Evolutionary conservation across 192 early-diverging fungal genomes (phyloP).

Genomic region (Coemansia interrupta): DNA sequence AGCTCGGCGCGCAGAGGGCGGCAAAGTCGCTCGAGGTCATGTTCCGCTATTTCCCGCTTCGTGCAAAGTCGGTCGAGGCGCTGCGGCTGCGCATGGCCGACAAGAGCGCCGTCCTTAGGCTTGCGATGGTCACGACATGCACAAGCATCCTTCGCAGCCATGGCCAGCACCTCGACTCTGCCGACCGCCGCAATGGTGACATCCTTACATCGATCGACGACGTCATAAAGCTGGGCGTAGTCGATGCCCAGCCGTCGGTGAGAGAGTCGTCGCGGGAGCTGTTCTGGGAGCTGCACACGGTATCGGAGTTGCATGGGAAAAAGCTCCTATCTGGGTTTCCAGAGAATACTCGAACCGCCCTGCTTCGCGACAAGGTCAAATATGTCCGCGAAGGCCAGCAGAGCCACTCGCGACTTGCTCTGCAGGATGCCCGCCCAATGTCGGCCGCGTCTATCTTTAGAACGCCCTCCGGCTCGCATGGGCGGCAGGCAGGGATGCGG

Average conservation of each 20-base stretch:
- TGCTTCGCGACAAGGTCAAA: constrained; percentile 28
- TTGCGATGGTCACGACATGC: constrained; percentile 33
- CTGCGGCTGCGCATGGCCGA: constrained; percentile 35
- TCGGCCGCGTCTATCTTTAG: constrained; percentile 17
- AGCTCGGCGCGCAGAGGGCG: constrained; percentile 44
- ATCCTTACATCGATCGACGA: constrained; percentile 15
- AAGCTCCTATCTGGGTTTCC: constrained; percentile 21
- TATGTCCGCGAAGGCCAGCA: constrained; percentile 9
- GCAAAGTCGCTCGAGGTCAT: constrained; percentile 32
- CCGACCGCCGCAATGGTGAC: constrained; percentile 31
- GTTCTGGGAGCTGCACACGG: constrained; percentile 41
- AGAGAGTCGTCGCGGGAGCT: constrained; percentile 41
- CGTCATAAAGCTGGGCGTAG: constrained; percentile 17
- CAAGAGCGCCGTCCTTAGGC: constrained; percentile 39
- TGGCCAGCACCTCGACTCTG: constrained; percentile 15
- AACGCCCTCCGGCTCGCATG: constrained; percentile 13
- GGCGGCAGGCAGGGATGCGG: constrained; percentile 14
- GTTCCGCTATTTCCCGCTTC: constrained; percentile 38
- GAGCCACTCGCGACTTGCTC: constrained; percentile 1
- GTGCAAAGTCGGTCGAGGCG: constrained; percentile 28
- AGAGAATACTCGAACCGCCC: constrained; percentile 14
- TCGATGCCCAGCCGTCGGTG: constrained; percentile 42
- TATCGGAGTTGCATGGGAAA: constrained; percentile 20
- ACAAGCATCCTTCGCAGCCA: constrained; percentile 29
- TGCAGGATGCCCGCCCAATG: constrained; percentile 13